Conservation (phyloP, 768 basidiomycete species). For the Boletus rubroflammeus region DNA sequence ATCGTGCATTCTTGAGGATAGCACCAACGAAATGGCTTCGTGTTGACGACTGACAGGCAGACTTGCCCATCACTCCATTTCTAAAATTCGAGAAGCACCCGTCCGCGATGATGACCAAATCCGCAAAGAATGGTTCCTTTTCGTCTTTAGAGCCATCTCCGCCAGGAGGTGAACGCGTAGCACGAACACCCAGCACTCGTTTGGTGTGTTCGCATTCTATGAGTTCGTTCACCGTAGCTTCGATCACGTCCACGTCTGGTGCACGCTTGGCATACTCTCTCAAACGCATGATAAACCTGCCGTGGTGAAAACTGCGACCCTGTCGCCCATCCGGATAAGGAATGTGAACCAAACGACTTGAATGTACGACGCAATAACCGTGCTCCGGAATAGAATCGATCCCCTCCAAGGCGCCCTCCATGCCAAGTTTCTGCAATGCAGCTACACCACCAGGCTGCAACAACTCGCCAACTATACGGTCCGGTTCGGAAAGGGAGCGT, state of each 20-base stretch:
- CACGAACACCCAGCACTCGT: conserved; percentile 64
- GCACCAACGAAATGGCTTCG: conserved; percentile 83
- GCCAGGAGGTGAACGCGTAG: conserved; percentile 41
- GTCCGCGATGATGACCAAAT: conserved; percentile 86
- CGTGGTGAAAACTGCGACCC: conserved; percentile 92
- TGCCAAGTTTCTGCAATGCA: conserved; percentile 72
- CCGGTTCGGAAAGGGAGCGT: conserved; percentile 87
- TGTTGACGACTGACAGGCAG: conserved; percentile 47
- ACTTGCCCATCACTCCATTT: conserved; percentile 53
- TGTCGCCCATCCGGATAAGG: conserved; percentile 76
- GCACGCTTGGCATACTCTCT: conserved; percentile 61
- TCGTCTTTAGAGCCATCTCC: conserved; percentile 31
- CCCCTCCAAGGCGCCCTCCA: conserved; percentile 72
- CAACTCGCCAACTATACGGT: conserved; percentile 96
- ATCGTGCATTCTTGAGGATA: conserved; percentile 68
- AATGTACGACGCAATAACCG: conserved; percentile 78
- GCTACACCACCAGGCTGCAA: conserved; percentile 89
- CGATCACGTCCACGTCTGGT: conserved; percentile 70
- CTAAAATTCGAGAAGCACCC: conserved; percentile 96
- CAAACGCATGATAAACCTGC: conserved; percentile 78
- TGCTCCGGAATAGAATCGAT: conserved; percentile 81
- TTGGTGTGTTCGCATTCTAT: conserved; percentile 51
- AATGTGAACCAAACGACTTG: conserved; percentile 71
- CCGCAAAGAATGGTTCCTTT: conserved; percentile 61
- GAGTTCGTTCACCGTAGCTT: conserved; percentile 79